Evolutionary conservation across 139 green algal species (phyloP), one percentile per base, ranked within the genome.

Genomic region (Picochlorum sp.): DNA sequence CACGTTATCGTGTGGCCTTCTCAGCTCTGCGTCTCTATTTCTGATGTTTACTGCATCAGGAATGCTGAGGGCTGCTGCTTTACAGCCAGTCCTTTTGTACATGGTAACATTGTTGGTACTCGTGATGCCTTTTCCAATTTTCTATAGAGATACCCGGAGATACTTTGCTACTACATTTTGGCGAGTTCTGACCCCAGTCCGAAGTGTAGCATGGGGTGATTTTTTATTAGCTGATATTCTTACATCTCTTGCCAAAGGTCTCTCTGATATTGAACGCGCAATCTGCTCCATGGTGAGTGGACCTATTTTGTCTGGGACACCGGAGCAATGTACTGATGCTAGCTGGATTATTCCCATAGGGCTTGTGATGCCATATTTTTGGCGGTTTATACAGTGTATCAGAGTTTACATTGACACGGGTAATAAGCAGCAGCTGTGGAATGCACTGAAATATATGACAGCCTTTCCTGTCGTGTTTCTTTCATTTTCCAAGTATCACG

Each of bases 191-290:
- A 76, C 86, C 28, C 87, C 87, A 2, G 6, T 91, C 16, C 68
- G 85, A 34, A 54, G 78, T 23, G 86, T 98, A 38, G 73, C 66
- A 4, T 98, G 92, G 80, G 71, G 89, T 2, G 92, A 98, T 66
- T 98, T 98, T 67, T 69, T 98, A 45, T 67, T 98, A 34, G 92
- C 92, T 8, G 92, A 98, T 71, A 77, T 98, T 1, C 69, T 96
- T 15, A 97, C 90, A 8, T 91, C 79, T 6, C 80, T 98, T 60
- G 81, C 88, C 21, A 96, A 95, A 73, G 71, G 78, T 6, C 56
- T 90, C 3, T 80, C 74, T 10, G 91, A 97, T 78, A 54, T 82
- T 0, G 81, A 87, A 61, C 74, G 85, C 9, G 83, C 82, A 1
- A 41, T 85, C 16, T 92, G 84, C 63, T 72, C 77, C 23, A 57